phyloP scores from a whole-genome alignment of 805 yeast genomes.

The Kodamaea laetipori region DNA sequence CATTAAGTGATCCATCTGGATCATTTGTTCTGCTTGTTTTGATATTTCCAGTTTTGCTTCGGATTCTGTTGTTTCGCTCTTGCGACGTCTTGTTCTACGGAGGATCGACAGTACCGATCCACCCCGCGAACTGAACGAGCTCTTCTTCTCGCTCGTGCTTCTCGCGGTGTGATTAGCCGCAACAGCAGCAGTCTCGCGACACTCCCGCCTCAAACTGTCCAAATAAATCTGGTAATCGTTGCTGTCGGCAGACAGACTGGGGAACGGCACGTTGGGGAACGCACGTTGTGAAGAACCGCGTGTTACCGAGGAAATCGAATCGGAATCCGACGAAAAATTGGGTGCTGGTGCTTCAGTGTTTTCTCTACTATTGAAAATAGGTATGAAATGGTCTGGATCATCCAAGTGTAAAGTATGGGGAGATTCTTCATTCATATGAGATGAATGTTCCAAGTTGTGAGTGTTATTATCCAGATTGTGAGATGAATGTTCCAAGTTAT shows the following conservation, averaged over 20 bases:
- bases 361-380: not conserved
- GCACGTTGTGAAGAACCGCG: not conserved
- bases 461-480: too few relatives aligned
- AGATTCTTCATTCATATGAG: too few relatives aligned
- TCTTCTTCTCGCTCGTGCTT: not conserved
- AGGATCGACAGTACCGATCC: constrained; percentile 10
- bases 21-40: not conserved
- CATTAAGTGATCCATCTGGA: not conserved
- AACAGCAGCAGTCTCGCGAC: not conserved
- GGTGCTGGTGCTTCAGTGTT: constrained; percentile 3
- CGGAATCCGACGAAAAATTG: constrained; percentile 18
- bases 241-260: constrained; percentile 3
- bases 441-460: too few relatives aligned
- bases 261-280: not conserved
- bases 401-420: too few relatives aligned
- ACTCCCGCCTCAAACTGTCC: constrained; percentile 9
- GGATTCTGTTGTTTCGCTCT: constrained; percentile 3
- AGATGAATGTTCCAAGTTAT: too few relatives aligned
- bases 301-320: constrained; percentile 10
- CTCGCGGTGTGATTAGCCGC: constrained; percentile 4
- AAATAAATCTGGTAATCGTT: constrained; percentile 22
- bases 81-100: constrained; percentile 1
- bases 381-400: too few relatives aligned
- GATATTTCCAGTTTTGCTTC: not conserved
- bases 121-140: constrained; percentile 5